Conservation (phyloP, 1,284 basidiomycete genomes). For the Schizophyllum amplum region DNA sequence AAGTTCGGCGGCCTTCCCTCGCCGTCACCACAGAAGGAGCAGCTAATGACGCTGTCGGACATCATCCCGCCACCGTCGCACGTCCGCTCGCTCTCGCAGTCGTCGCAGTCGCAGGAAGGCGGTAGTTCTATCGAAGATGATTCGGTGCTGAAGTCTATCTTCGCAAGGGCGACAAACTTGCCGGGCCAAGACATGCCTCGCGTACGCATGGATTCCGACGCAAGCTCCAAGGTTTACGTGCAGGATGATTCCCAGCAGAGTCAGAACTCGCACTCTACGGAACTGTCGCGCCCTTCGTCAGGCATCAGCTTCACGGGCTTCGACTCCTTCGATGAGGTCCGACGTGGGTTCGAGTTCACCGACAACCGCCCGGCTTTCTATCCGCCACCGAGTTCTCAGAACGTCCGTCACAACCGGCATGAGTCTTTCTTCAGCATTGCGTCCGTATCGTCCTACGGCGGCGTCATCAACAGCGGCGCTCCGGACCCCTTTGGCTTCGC, state of each 20-base stretch:
- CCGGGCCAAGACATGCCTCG: constrained; percentile 23
- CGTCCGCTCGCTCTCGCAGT: constrained; percentile 39
- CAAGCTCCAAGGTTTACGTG: constrained; percentile 28
- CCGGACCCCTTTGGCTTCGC: constrained; percentile 72
- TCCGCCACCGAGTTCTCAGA: constrained; percentile 32
- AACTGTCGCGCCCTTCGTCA: constrained; percentile 43
- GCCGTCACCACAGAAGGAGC: constrained; percentile 2
- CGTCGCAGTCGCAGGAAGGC: constrained; percentile 24
- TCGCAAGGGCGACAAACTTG: constrained; percentile 36
- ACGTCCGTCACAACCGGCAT: constrained; percentile 33
- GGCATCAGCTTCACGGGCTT: constrained; percentile 59
- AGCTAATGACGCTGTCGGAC: constrained; percentile 52
- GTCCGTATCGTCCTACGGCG: constrained; percentile 76
- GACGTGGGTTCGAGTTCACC: constrained; percentile 65
- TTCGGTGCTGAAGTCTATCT: constrained; percentile 51
- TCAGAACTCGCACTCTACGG: constrained; percentile 15
- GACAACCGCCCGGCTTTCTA: constrained; percentile 58
- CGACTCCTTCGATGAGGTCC: constrained; percentile 65
- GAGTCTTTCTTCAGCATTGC: constrained; percentile 72
- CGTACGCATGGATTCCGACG: constrained; percentile 35
- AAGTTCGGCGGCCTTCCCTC: constrained; percentile 56
- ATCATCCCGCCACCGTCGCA: constrained; percentile 61
- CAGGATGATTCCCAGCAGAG: constrained; percentile 17
- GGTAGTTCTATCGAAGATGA: constrained; percentile 35
- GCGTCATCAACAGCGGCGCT: constrained; percentile 53